Conservation (phyloP, 2,329 filamentous ascomycete genomes). For the Zymoseptoria ardabiliae region DNA sequence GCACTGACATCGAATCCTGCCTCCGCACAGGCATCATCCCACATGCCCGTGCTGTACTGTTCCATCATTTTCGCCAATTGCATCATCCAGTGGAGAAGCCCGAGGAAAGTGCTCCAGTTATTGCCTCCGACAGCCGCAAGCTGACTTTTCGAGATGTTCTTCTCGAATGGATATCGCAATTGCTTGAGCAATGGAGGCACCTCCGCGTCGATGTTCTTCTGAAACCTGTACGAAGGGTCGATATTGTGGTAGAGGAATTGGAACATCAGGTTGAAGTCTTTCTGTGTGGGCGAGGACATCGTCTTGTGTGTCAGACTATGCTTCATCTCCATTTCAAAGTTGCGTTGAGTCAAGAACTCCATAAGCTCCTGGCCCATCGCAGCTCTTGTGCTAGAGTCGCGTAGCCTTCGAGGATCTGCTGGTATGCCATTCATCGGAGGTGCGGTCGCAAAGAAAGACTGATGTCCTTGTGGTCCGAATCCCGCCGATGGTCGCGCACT, state of each 20-base stretch:
- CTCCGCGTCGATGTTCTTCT: constrained; percentile 91
- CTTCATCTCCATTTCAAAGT: constrained; percentile 98
- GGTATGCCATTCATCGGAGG: constrained; percentile 75
- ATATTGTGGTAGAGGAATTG: constrained; percentile 96
- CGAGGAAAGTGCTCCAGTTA: constrained; percentile 94
- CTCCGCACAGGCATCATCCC: constrained; percentile 85
- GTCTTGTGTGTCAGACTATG: constrained; percentile 85
- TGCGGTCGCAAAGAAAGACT: constrained; percentile 90
- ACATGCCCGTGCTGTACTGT: constrained; percentile 66
- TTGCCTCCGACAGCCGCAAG: constrained; percentile 91
- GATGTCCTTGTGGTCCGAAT: constrained; percentile 55
- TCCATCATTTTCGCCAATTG: constrained; percentile 92
- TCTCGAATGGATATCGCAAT: constrained; percentile 87
- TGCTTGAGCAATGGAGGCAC: constrained; percentile 89
- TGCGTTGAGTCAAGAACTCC: constrained; percentile 86
- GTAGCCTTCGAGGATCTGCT: constrained; percentile 77
- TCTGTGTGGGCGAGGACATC: constrained; percentile 89
- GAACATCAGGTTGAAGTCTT: constrained; percentile 97
- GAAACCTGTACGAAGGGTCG: constrained; percentile 86
- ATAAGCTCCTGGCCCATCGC: constrained; percentile 82
- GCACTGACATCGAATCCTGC: constrained; percentile 79
- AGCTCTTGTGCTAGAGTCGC: constrained; percentile 70
- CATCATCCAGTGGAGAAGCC: constrained; percentile 98
- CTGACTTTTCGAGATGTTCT: constrained; percentile 92
- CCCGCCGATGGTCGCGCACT: constrained; percentile 53